These are phyloP conservation scores for Syzygium aromaticum DNA, from an alignment of 345 rosid genomes.

Conservation along the genomic window DNA sequence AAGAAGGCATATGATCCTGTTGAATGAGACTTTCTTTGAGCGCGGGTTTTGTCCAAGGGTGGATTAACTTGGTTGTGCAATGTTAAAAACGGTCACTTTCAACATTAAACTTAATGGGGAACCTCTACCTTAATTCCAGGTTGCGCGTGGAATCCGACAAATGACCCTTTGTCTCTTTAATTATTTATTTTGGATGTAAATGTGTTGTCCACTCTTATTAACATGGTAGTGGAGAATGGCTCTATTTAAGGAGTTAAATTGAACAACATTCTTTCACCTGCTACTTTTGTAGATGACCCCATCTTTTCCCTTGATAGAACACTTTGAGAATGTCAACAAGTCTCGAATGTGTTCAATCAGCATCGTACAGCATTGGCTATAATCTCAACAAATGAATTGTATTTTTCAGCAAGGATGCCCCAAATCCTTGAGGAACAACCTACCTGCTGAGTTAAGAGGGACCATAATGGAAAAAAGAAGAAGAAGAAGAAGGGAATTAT, in stretches of 20 bases:
- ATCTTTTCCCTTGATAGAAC: background rate
- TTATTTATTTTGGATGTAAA: background rate
- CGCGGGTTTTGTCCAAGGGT: background rate
- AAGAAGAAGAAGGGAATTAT: background rate
- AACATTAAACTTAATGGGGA: background rate
- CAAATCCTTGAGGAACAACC: background rate
- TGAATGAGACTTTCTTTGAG: background rate
- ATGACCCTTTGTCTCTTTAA: background rate
- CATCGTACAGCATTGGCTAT: background rate
- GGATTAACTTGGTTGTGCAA: background rate
- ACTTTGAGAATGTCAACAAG: background rate
- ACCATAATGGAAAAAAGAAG: background rate
- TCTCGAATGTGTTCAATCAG: background rate
- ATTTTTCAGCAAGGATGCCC: background rate
- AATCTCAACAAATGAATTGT: background rate
- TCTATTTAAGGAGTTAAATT: background rate
- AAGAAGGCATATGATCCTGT: background rate
- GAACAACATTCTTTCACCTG: background rate
- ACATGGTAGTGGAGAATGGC: background rate
- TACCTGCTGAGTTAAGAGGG: background rate
- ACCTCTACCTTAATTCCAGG: background rate
- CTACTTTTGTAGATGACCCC: background rate
- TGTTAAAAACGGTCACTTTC: background rate
- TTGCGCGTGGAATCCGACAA: background rate
- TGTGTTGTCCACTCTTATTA: background rate